Base-by-base conservation (phyloP, 495 filamentous ascomycete genomes). In the Hypoxylon lienhwacheense region DNA sequence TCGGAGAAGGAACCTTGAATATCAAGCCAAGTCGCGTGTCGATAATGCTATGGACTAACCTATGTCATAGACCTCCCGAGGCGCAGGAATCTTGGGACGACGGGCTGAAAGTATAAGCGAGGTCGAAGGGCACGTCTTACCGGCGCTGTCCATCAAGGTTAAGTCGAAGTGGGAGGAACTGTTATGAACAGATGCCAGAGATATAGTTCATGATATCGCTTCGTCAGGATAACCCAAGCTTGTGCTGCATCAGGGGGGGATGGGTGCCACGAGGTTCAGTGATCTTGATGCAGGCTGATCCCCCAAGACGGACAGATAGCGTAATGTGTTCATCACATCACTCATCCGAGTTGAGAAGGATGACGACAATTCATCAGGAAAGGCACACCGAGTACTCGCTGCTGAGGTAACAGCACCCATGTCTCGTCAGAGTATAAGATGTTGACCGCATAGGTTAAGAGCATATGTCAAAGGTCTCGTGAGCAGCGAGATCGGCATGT, bases 201-300 rank as follows among this genome's bases (percentile, higher is more conserved):
- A 34, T 11, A 16, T 56, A 59, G 59, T 39, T 39, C 53, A 53
- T 63, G 59, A 66, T 53, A 49, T 63, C 59, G 59, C 58, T 5
- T 4, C 31, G 17, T 29, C 29, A n/a, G 14, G 45, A 42, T 49
- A 50, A 33, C 32, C 40, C 33, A 52, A 49, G 47, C 45, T 15
- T 11, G 31, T 42, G 11, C 47, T 25, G 6, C 16, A 37, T 55
- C 5, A 33, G 48, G 53, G 48, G 47, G 47, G 58, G 35, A 61
- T 52, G 52, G 43, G 42, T 11, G 44, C 12, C 28, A 52, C 17
- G 29, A 14, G 19, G 7, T 24, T 25, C n/a, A n/a, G 29, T 42
- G n/a, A 25, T 25, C 34, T 36, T 33, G 15, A 55, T 52, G 40
- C 57, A 55, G 20, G 51, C 7, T 22, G 22, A 41, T 55, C 51